These are phyloP conservation scores for Gracilaria gracilis DNA, from an alignment of 23 red algal genomes.

Conservation along the genomic window DNA sequence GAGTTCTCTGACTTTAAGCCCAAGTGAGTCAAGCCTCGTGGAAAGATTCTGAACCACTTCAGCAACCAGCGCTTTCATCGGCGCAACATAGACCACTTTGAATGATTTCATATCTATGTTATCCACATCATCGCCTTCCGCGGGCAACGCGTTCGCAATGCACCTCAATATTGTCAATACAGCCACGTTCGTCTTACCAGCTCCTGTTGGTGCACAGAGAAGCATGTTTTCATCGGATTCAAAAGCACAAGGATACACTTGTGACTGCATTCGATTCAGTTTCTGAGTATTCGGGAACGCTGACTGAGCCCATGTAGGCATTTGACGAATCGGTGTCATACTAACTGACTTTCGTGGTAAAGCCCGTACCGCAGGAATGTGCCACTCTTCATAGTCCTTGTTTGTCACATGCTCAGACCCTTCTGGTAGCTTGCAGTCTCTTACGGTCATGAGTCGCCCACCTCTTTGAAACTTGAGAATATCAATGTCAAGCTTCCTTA, in stretches of 20 bases:
- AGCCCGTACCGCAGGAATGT: slow-evolving; percentile 57
- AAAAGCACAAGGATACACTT: slow-evolving; percentile 76
- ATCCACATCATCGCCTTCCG: background rate
- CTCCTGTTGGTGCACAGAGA: slow-evolving; percentile 94
- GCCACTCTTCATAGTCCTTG: slow-evolving; percentile 84
- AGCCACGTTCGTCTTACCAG: slow-evolving; percentile 97
- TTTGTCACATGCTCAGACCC: slow-evolving; percentile 69
- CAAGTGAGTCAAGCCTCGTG: slow-evolving; percentile 54
- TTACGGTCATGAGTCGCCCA: slow-evolving; percentile 53
- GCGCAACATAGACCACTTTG: slow-evolving; percentile 94
- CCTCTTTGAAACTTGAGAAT: slow-evolving; percentile 67
- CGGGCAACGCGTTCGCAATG: slow-evolving; percentile 36
- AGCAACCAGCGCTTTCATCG: slow-evolving; percentile 97
- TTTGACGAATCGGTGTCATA: slow-evolving; percentile 9
- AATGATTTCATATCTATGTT: slow-evolving; percentile 62
- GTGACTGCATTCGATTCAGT: slow-evolving; percentile 86
- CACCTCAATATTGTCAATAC: slow-evolving; percentile 82
- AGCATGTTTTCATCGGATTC: slow-evolving; percentile 88
- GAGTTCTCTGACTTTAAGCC: slow-evolving; percentile 85
- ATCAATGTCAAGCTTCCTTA: slow-evolving; percentile 80
- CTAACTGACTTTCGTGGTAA: background rate
- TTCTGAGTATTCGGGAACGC: slow-evolving; percentile 66
- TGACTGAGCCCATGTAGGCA: slow-evolving; percentile 59
- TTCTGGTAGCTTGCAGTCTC: slow-evolving; percentile 60
- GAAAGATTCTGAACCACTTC: slow-evolving; percentile 89